Evolutionary conservation across 106 monocot genomes (phyloP).

Genomic region (Alisma plantagoaquatica): DNA sequence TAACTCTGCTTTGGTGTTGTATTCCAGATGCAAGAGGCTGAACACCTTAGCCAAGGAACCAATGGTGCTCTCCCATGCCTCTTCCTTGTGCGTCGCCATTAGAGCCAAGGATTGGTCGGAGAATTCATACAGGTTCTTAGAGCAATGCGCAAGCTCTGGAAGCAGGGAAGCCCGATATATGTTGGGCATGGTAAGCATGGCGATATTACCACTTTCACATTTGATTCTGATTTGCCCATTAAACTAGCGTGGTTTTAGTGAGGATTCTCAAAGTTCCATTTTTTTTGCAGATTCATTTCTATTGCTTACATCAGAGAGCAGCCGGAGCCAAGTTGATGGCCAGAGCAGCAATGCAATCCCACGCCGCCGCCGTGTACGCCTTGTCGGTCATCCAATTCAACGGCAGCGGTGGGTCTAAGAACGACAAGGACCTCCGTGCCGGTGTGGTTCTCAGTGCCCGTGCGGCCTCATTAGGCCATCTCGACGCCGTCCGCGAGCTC

Average conservation of each 20-base stretch:
- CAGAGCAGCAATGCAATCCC: too few relatives aligned
- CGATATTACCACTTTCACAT: too few relatives aligned
- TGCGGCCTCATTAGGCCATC: too few relatives aligned
- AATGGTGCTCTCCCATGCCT: conserved; percentile 28
- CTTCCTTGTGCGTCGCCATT: conserved; percentile 20
- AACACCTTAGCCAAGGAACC: conserved; percentile 13
- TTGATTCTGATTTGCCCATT: too few relatives aligned
- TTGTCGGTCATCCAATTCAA: too few relatives aligned
- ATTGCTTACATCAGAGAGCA: conserved; percentile 27
- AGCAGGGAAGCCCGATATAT: conserved; percentile 40
- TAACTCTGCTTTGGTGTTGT: background rate
- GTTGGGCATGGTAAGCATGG: conserved; percentile 34
- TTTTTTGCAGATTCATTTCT: conserved; percentile 36
- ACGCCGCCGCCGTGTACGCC: too few relatives aligned
- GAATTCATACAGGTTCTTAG: conserved; percentile 30
- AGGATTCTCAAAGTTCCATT: background rate
- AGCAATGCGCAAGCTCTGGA: conserved; percentile 42
- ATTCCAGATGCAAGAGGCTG: conserved; percentile 41
- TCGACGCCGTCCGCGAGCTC: conserved; percentile 67
- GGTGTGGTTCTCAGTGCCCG: too few relatives aligned
- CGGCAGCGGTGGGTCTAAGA: too few relatives aligned
- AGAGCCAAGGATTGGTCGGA: conserved; percentile 39
- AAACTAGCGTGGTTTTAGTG: background rate
- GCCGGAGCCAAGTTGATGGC: conserved; percentile 31
- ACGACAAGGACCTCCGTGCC: too few relatives aligned